Base-by-base conservation (phyloP, 768 basidiomycete genomes). In the Filobasidium wieringae region DNA sequence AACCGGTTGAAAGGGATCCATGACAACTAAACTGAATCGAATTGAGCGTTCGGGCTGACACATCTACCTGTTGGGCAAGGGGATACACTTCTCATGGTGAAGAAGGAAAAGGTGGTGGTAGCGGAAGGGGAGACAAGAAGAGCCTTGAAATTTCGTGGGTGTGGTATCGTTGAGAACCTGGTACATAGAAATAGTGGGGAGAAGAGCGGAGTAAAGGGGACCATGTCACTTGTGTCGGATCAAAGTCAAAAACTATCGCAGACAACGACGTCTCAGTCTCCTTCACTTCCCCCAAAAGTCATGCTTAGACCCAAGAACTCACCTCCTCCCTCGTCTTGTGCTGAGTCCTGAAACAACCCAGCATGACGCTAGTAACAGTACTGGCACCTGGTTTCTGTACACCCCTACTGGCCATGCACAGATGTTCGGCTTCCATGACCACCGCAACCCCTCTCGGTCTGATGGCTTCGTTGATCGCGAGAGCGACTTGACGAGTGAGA, bases 331-430 rank as follows among this genome's bases (percentile, higher is more conserved):
- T 82, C 32, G 93, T 99, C 78, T 99, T 97, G 75, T 97, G 92
- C 65, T 92, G 87, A n/a, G 87, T 86, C 59, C 95, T 82, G 81
- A 99, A 99, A 72, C 90, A 95, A 15, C 95, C 95, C 53, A 96
- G 78, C 95, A 99, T 99, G 66, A 91, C 93, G 5, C 88, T 91
- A 6, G 95, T 99, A 43, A 91, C 86, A 0, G 95, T 99, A 24
- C 87, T 82, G 7, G 93, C 80, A 26, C 95, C 95, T 2, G 93
- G 93, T 76, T 99, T 99, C 76, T 99, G 95, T 8, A 99, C 95
- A 54, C 95, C 95, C 62, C 95, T 86, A 93, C 97, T 97, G 2
- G 93, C 91, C 95, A 99, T 99, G 71, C 93, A 97, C 74, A 96
- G 80, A 75, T 97, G 93, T 11, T 53, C 63, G 61, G 92, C 92